A percentile compares a stretch with the other conserved stretches of the same genome.
Conservation (phyloP, 1,139 yeast genomes). For the Candida sanyaensis region DNA sequence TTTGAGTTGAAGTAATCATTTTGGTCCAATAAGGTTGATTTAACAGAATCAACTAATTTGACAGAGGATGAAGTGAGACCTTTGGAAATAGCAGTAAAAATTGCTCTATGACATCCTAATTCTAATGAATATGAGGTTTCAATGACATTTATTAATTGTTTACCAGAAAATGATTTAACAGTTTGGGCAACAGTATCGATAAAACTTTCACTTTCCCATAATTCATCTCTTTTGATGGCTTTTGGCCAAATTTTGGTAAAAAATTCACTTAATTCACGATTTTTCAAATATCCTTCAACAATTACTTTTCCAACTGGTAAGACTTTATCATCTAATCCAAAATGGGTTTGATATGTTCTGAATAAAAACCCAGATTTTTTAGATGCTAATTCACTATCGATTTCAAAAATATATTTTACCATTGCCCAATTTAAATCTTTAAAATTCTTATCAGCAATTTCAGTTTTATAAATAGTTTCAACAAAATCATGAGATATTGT, state of each 20-base stretch:
- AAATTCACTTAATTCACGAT: constrained; percentile 60
- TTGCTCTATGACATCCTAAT: constrained; percentile 18
- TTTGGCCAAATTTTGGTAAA: constrained; percentile 46
- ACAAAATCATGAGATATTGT: constrained; percentile 52
- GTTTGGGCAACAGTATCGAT: constrained; percentile 38
- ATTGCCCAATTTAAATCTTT: constrained; percentile 42
- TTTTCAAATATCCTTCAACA: constrained; percentile 51
- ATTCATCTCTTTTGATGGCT: constrained; percentile 23
- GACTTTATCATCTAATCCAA: constrained; percentile 9
- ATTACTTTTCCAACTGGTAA: constrained; percentile 37
- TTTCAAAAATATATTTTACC: constrained; percentile 41
- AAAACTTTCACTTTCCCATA: constrained; percentile 32
- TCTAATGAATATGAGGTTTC: constrained; percentile 12
- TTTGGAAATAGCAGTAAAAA: constrained; percentile 37
- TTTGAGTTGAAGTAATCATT: constrained; percentile 14
- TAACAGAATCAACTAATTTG: constrained; percentile 21
- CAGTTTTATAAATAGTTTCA: constrained; percentile 30
- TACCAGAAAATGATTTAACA: constrained; percentile 45
- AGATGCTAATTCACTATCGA: constrained; percentile 56
- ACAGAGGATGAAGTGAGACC: constrained; percentile 35
- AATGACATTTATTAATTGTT: constrained; percentile 38
- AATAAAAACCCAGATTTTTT: constrained; percentile 31
- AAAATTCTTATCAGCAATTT: constrained; percentile 21
- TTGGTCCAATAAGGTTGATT: constrained; percentile 14
- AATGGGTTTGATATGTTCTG: constrained; percentile 16